phyloP scores from a whole-genome alignment of 2,329 filamentous ascomycete genomes.

The Fusarium udum region DNA sequence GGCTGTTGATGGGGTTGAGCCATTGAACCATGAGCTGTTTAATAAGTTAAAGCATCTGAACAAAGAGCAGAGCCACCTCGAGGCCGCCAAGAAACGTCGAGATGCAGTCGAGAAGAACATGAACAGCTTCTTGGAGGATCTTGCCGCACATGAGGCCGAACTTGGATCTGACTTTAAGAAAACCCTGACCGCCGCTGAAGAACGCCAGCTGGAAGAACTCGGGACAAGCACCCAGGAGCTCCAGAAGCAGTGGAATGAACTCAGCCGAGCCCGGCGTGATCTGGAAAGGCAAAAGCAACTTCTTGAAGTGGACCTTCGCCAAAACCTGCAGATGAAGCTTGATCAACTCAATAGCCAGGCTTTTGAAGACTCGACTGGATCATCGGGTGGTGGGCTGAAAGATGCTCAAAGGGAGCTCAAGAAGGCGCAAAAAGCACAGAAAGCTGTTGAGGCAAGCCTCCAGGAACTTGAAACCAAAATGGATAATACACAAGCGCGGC shows the following conservation, averaged over 20 bases:
- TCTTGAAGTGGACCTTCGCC: conserved; percentile 86
- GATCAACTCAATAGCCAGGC: conserved; percentile 85
- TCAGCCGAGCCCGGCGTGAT: conserved; percentile 77
- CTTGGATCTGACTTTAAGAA: conserved; percentile 91
- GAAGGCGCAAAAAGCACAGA: conserved; percentile 75
- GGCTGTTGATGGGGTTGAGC: conserved; percentile 83
- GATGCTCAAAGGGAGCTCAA: conserved; percentile 85
- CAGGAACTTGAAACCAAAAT: conserved; percentile 78
- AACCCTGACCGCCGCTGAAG: conserved; percentile 82
- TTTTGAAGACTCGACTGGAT: conserved; percentile 71
- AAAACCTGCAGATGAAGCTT: conserved; percentile 86
- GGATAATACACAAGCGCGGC: conserved; percentile 60
- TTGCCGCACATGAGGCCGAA: conserved; percentile 82
- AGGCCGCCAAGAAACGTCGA: conserved; percentile 70
- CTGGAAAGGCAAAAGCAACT: conserved; percentile 83
- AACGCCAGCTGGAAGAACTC: conserved; percentile 78
- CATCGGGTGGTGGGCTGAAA: conserved; percentile 72
- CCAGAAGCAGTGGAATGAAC: conserved; percentile 78
- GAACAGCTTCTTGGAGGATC: conserved; percentile 77
- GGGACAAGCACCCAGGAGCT: conserved; percentile 76
- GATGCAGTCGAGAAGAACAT: conserved; percentile 79
- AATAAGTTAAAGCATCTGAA: conserved; percentile 79
- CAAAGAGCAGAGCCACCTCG: conserved; percentile 76
- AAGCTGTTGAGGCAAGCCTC: conserved; percentile 73
- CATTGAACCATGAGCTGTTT: conserved; percentile 79